Evolutionary conservation across 2,329 filamentous ascomycete genomes (phyloP), one percentile per base, ranked within the genome.

Genomic region (Aaosphaeria pasadenensis): DNA sequence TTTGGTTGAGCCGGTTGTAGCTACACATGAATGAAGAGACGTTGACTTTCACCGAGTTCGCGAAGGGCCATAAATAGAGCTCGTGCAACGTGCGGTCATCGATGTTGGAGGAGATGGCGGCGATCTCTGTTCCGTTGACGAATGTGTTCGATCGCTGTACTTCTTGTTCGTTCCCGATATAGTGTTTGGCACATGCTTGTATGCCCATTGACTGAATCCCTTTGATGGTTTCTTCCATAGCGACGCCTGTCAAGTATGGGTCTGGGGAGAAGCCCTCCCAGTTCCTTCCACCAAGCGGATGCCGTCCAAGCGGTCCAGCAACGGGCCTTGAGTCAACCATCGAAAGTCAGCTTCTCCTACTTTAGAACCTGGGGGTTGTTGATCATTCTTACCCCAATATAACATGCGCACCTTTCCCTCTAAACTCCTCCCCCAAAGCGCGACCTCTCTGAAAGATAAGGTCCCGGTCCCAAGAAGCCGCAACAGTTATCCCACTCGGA

Each of bases 31-130:
- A 70, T 0, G 77, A 80, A 0, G 74, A 79, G 2, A 76, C 77
- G 5, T 81, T 81, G 4, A 82, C 82, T 32, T 70, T 74, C 11
- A 86, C 69, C 0, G 80, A 78, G 47, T 87, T 80, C 57, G 82
- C 77, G 48, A 87, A 88, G 0, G 84, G 84, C 78, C 82, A 87
- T 4, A 84, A 72, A 51, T 88, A 88, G 28, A 81, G 72, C 62
- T 87, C 84, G 55, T 86, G 83, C 46, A 87, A 73, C 0, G 83
- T 84, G 52, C 80, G 78, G 62, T 87, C 85, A 50, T 86, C 79
- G 5, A 86, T 72, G 55, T 86, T 86, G 32, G 83, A 74, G 0
- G 80, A 84, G 7, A 80, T 66, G 47, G 51, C 48, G 40, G 72
- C 9, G 9, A 36, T n/a, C 33, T 36, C 33, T 57, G 56, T 73